These are phyloP conservation scores for Eucalyptus pauciflora DNA, from an alignment of 345 rosid species.

Conservation along the genomic window DNA sequence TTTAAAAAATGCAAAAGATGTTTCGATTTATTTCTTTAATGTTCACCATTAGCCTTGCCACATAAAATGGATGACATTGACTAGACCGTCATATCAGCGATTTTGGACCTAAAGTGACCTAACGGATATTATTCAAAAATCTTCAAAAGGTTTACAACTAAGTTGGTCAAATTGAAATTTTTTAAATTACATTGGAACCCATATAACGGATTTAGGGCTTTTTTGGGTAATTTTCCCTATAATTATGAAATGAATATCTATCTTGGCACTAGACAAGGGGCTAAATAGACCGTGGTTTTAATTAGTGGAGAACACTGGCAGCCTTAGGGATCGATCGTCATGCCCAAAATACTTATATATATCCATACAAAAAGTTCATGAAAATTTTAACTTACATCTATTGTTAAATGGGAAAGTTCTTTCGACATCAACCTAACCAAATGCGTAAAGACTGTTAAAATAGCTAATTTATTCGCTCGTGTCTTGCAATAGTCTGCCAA, in stretches of 20 bases:
- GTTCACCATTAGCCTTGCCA: background rate
- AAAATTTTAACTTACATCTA: background rate
- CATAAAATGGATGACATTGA: accelerated
- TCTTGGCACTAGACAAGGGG: background rate
- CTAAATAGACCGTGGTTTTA: background rate
- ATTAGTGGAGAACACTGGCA: background rate
- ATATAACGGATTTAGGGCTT: background rate
- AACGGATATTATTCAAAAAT: accelerated
- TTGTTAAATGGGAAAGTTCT: background rate
- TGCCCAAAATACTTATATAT: background rate
- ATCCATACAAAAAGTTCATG: background rate
- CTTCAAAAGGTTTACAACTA: accelerated
- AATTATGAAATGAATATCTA: background rate
- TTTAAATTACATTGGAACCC: background rate
- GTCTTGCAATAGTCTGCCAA: background rate
- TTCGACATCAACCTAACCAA: background rate
- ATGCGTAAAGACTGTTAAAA: background rate
- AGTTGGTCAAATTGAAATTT: background rate
- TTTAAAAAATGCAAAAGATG: background rate
- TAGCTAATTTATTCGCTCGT: background rate
- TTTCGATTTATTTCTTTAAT: background rate
- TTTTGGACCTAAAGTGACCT: background rate
- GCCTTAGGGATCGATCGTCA: background rate
- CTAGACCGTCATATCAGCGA: accelerated
- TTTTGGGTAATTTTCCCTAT: background rate